Base-by-base conservation (phyloP, 371 early-diverging fungal genomes). In the Circinella minor region DNA sequence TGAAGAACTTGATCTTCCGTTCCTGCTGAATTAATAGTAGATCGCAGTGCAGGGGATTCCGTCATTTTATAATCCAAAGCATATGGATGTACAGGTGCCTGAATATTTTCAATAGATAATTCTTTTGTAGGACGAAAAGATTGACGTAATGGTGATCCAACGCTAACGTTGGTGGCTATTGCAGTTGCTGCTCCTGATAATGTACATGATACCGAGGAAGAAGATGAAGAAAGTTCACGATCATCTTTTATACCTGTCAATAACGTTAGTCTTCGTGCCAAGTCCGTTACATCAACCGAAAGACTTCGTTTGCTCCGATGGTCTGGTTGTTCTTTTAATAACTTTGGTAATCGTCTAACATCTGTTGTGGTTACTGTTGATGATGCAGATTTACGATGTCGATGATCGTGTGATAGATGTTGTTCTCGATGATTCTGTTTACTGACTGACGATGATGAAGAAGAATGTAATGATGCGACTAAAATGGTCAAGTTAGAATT, bases 71-170 rank as follows among this genome's bases (percentile, higher is more conserved):
- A 37, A 13, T 36, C 55, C 57, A 34, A 17, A 34, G 57, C 57
- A n/a, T 57, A 57, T 0, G 57, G 57, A 34, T 57, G 57, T 27
- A 57, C 0, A 6, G 36, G 14, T 51, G 51, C 1, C 5, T 51
- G 51, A n/a, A 51, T 13, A 59, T 15, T 60, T 14, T 61, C 68
- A 15, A 18, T 36, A 7, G 51, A 13, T 27, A 37, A 11, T 55
- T 63, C 55, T 55, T 38, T 17, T 20, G 18, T 55, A 43, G 65
- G 67, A 55, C 55, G 36, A 38, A 67, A 71, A 49, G 60, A 64
- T 69, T 73, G 66, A 14, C 65, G 61, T 4, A 69, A 57, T n/a
- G 62, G 63, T 4, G 63, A 69, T 7, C 74, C 69, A 9, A 59
- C 64, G 18, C 68, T 34, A 54, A 60, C 51, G 14, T 18, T 47